These are phyloP conservation scores for Tephrocybe sp. DNA, from an alignment of 768 basidiomycete species.

Conservation along the genomic window DNA sequence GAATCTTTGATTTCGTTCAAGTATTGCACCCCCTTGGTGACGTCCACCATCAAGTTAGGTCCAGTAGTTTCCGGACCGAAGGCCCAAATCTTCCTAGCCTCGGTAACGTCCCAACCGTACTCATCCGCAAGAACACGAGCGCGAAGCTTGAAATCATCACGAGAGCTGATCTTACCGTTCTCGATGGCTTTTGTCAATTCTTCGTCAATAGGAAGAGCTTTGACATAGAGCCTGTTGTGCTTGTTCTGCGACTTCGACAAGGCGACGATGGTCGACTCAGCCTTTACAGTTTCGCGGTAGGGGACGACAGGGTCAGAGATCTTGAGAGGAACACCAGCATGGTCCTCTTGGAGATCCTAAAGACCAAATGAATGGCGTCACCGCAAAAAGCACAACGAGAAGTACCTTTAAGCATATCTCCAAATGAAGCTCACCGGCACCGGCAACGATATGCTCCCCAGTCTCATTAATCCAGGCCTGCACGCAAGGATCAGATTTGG, in stretches of 20 bases:
- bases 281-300: constrained; percentile 96
- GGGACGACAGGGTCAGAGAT: constrained; percentile 97
- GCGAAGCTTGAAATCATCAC: constrained; percentile 98
- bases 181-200: constrained; percentile 95
- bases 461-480: constrained; percentile 90
- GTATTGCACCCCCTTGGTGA: constrained; percentile 99
- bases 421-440: constrained; percentile 98
- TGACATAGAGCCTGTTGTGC: constrained; percentile 97
- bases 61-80: constrained; percentile 99
- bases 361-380: background rate
- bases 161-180: constrained; percentile 75
- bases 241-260: constrained; percentile 99
- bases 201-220: constrained; percentile 92
- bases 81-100: constrained; percentile 99
- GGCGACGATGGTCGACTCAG: constrained; percentile 94
- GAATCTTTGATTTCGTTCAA: constrained; percentile 99
- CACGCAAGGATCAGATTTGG: constrained; percentile 99
- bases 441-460: constrained; percentile 98
- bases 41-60: constrained; percentile 95
- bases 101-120: constrained; percentile 97
- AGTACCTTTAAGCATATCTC: constrained; percentile 97
- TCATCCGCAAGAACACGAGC: constrained; percentile 97
- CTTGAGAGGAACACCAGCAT: constrained; percentile 98
- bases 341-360: constrained; percentile 98
- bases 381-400: background rate